Conservation (phyloP, 1,284 basidiomycete genomes). For the Cutaneotrichosporon arboriforme region DNA sequence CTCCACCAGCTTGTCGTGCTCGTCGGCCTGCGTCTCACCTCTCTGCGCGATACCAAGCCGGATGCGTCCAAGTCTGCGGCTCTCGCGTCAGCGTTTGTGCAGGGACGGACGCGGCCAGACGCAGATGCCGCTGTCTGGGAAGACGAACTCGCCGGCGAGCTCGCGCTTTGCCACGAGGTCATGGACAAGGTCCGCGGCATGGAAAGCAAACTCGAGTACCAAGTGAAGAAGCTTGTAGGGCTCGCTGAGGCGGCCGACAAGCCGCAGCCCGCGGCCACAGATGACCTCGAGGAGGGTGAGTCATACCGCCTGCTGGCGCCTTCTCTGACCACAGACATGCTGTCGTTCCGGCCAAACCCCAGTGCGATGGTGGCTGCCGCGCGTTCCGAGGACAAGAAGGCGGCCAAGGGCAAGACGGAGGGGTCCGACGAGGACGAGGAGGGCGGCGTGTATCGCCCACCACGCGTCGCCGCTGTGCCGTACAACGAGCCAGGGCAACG, state of each 20-base stretch:
- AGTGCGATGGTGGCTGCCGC: slow-evolving; percentile 34
- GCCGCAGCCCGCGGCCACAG: slow-evolving; percentile 50
- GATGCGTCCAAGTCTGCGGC: slow-evolving; percentile 19
- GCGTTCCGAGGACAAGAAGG: slow-evolving; percentile 22
- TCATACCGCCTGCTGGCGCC: slow-evolving; percentile 1
- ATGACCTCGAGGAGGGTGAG: slow-evolving; percentile 61
- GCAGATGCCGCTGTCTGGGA: slow-evolving; percentile 4
- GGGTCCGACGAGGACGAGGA: slow-evolving; percentile 35
- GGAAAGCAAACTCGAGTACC: slow-evolving; percentile 84
- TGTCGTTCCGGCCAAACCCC: slow-evolving; percentile 87
- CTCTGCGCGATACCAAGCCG: slow-evolving; percentile 2
- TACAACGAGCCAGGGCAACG: slow-evolving; percentile 60
- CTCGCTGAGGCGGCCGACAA: slow-evolving; percentile 58
- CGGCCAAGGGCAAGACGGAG: slow-evolving; percentile 22
- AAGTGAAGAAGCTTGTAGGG: slow-evolving; percentile 86
- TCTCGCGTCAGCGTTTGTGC: slow-evolving; percentile 16
- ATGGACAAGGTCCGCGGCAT: slow-evolving; percentile 55
- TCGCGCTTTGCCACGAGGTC: slow-evolving; percentile 47
- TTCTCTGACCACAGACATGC: slow-evolving; percentile 58
- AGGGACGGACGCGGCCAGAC: slow-evolving; percentile 11
- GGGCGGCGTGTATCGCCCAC: slow-evolving; percentile 75
- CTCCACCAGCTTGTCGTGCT: slow-evolving; percentile 78
- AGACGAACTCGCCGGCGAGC: slow-evolving; percentile 34
- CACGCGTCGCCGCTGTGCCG: slow-evolving; percentile 84
- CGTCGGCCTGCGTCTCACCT: slow-evolving; percentile 53